Percentiles rank a stretch among this genome's conserved stretches.
Conservation (phyloP, 257 asterid genomes). For the Scutellaria galericulata region DNA sequence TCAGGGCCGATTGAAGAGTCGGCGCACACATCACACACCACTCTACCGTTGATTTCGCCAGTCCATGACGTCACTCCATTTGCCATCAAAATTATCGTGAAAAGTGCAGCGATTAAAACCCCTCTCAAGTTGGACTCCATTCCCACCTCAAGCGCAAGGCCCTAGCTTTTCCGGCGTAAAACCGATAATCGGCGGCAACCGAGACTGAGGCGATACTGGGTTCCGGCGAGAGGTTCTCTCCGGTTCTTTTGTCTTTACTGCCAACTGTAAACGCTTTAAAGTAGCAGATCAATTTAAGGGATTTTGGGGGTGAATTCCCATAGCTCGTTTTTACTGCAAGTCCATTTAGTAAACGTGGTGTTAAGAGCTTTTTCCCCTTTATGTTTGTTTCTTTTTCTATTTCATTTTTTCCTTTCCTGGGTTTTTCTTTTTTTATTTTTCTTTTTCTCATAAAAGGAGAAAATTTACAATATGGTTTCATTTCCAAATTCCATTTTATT, state of each 20-base stretch:
- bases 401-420: not conserved
- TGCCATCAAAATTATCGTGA: constrained; percentile 30
- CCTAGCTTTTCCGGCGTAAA: not conserved
- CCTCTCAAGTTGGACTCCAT: constrained; percentile 50
- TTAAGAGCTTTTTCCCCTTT: too few relatives aligned
- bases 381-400: not conserved
- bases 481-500: too few relatives aligned
- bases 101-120: constrained; percentile 26
- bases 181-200: not conserved
- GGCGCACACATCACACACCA: constrained; percentile 90
- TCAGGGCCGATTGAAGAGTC: constrained; percentile 92
- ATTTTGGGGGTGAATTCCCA: too few relatives aligned
- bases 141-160: constrained; percentile 7
- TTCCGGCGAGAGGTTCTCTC: not conserved
- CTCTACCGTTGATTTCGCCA: constrained; percentile 85
- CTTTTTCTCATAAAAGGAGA: too few relatives aligned
- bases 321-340: too few relatives aligned
- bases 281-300: too few relatives aligned
- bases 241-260: not conserved
- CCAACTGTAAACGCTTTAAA: too few relatives aligned
- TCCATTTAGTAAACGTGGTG: not conserved
- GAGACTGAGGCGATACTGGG: not conserved
- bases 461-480: too few relatives aligned
- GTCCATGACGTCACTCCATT: constrained; percentile 70
- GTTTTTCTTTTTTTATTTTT: too few relatives aligned